Base-by-base conservation (phyloP, 345 rosid genomes). In the Hibiscus syriacus region DNA sequence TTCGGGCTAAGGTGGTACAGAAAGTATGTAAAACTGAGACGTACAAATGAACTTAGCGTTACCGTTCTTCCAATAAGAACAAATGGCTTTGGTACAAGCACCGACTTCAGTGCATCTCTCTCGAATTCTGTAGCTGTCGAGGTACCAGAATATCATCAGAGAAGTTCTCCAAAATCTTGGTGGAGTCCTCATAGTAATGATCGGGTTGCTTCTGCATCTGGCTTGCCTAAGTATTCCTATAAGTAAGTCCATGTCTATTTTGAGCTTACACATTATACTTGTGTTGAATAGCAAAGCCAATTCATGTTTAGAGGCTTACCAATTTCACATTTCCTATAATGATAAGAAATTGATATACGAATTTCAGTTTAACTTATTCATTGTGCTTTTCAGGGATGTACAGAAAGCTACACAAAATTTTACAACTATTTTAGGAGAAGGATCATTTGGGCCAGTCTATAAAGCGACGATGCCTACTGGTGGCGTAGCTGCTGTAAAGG, bases 361-460 rank as follows among this genome's bases (percentile, higher is more conserved):
- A 41, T 25, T 63, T 63, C 46, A 43, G 22, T 6, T 8, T 62
- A 6, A 46, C 14, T 52, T 72, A 16, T 43, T 34, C 22, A 16
- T 26, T 46, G 22, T 72, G 30, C 45, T 69, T 53, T 68, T 55
- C 85, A 90, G 97, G 92, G 99, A 89, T 79, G 79, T 94, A 55
- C 92, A 91, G 84, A 94, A 94, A 82, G 96, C 92, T 61, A 94
- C 99, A 38, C 81, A 85, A 55, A 87, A 84, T 73, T 94, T 90
- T 72, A 90, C 92, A 6, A 89, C 92, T 19, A 67, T 83, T 54
- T 58, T 94, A 62, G 99, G 99, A 29, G 83, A 91, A 83, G 99
- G 99, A 63, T 85, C 99, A 55, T 91, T 87, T 79, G 99, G 99
- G 72, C 95, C 95, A 14, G 99, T 94, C 22, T 91, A 89, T 77